These are phyloP conservation scores for Sisymbrium irio DNA, from an alignment of 345 rosid species.

Conservation along the genomic window DNA sequence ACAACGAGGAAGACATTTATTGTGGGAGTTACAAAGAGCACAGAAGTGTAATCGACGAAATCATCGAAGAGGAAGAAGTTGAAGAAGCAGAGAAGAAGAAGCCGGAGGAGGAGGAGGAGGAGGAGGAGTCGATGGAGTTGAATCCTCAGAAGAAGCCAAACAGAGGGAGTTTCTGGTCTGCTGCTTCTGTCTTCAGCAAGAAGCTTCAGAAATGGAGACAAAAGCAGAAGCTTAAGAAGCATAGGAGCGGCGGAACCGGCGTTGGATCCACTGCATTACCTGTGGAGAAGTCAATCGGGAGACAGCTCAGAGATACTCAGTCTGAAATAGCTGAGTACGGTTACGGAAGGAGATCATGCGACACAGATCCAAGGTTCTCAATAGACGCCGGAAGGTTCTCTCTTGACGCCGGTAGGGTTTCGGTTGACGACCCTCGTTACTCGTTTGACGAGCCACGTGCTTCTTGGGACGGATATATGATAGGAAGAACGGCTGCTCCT, in stretches of 20 bases:
- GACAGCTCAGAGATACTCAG: conserved; percentile 89
- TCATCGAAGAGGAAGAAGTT: conserved; percentile 37
- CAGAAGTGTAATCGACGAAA: conserved; percentile 30
- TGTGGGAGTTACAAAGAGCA: conserved; percentile 43
- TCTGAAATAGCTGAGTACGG: conserved; percentile 97
- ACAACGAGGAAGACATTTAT: conserved; percentile 32
- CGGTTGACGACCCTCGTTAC: conserved; percentile 81
- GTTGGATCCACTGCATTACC: conserved; percentile 69
- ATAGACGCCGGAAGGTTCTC: conserved; percentile 78
- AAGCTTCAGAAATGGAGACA: conserved; percentile 94
- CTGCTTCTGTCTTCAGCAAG: conserved; percentile 95
- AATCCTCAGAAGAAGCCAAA: conserved; percentile 65
- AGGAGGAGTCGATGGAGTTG: conserved; percentile 78
- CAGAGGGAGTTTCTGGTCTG: conserved; percentile 93
- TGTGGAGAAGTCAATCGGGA: conserved; percentile 83
- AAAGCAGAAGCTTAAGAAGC: conserved; percentile 90
- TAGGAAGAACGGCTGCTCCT: conserved; percentile 51
- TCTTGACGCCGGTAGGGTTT: conserved; percentile 61
- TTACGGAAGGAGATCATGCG: conserved; percentile 89
- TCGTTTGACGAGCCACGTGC: conserved; percentile 98
- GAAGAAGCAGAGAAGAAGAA: conserved; percentile 53
- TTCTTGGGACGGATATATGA: conserved; percentile 88
- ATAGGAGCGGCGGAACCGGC: conserved; percentile 38
- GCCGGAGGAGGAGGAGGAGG: conserved; percentile 63
- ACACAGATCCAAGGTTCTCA: conserved; percentile 94